These are phyloP conservation scores for Knufia fluminis DNA, from an alignment of 2,329 filamentous ascomycete genomes.

Conservation along the genomic window DNA sequence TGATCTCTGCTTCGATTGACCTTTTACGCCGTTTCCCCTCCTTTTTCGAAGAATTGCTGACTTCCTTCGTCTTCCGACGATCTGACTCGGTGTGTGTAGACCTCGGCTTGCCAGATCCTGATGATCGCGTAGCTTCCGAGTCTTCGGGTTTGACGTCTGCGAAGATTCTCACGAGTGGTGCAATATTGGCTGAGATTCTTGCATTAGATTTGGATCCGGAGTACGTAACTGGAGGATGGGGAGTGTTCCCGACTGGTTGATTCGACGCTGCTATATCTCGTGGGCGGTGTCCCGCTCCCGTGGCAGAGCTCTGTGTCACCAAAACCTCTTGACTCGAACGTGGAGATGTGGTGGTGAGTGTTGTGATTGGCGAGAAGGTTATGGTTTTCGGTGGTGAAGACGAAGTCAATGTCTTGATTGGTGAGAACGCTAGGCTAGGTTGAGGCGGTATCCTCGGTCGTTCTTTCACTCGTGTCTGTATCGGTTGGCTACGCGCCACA, in stretches of 20 bases:
- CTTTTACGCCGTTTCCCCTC: conserved; percentile 1
- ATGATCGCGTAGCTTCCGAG: neutral
- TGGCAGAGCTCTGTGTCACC: neutral
- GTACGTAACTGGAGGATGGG: too few relatives aligned
- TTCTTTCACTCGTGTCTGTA: neutral
- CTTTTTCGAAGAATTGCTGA: neutral
- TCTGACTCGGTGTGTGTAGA: neutral
- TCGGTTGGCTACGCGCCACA: neutral
- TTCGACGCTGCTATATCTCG: neutral
- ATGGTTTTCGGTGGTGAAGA: neutral
- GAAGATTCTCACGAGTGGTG: conserved; percentile 4
- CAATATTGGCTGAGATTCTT: neutral
- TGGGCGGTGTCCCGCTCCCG: neutral
- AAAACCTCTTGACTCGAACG: neutral
- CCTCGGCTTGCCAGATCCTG: neutral
- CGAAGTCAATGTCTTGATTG: conserved; percentile 4
- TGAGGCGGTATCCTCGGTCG: neutral
- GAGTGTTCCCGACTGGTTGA: neutral
- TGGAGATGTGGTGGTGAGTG: conserved; percentile 15
- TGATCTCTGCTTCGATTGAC: neutral
- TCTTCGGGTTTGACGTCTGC: conserved; percentile 6
- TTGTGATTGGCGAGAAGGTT: conserved; percentile 19
- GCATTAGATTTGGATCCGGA: neutral
- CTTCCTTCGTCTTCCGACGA: neutral
- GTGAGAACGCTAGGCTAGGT: neutral